A percentile compares a stretch with the other conserved stretches of the same genome.
These are phyloP conservation scores for Alternaria burnsii DNA, from an alignment of 2,329 filamentous ascomycete species.

Conservation along the genomic window DNA sequence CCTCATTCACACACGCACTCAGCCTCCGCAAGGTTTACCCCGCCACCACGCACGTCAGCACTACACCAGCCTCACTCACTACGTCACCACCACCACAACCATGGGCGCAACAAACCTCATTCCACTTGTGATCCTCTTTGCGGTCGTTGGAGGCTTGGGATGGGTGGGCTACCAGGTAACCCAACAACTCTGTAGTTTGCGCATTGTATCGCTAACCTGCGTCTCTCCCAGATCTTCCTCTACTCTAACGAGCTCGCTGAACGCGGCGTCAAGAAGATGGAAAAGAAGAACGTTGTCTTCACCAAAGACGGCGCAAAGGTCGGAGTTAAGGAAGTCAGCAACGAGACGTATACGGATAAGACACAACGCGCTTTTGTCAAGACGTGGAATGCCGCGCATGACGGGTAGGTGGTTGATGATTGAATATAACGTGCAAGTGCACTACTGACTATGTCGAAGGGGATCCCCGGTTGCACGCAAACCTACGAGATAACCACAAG, in stretches of 20 bases:
- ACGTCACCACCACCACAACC: constrained; percentile 18
- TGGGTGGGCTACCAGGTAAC: constrained; percentile 72
- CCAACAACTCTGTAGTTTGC: not conserved
- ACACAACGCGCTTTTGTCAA: constrained; percentile 69
- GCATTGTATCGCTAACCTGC: constrained; percentile 9
- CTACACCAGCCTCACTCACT: constrained; percentile 9
- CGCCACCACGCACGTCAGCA: constrained; percentile 3
- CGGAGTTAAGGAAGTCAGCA: constrained; percentile 72
- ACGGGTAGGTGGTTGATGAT: constrained; percentile 17
- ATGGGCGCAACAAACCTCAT: constrained; percentile 63
- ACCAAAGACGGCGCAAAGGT: constrained; percentile 78
- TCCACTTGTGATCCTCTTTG: constrained; percentile 71
- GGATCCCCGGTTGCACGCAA: constrained; percentile 3
- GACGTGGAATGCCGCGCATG: constrained; percentile 57
- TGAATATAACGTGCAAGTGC: not conserved
- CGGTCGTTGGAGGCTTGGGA: constrained; percentile 64
- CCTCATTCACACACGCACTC: not conserved
- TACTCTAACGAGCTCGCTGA: constrained; percentile 71
- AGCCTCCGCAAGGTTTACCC: constrained; percentile 6
- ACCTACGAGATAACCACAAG: not conserved
- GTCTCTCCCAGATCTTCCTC: constrained; percentile 64
- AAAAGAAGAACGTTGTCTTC: constrained; percentile 77
- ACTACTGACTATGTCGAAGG: not conserved
- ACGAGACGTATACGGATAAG: constrained; percentile 76
- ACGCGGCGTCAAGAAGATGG: constrained; percentile 73